A percentile compares a stretch with the other conserved stretches of the same genome.
Conservation (phyloP, 2,329 filamentous ascomycete species). For the Colletotrichum spinosum region DNA sequence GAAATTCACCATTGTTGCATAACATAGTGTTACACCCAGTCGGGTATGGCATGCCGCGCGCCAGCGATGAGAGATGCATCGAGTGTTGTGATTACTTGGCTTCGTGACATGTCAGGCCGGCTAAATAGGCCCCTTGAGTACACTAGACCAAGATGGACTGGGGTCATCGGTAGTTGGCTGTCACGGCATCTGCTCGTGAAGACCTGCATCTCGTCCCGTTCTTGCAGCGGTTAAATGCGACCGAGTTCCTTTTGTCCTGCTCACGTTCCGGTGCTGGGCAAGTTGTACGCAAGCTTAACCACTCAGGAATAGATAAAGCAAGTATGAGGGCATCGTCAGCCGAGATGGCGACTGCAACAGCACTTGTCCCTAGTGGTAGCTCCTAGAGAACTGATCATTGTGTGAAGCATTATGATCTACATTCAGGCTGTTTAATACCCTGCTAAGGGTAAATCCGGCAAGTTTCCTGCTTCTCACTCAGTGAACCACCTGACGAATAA, state of each 20-base stretch:
- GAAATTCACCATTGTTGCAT: background rate
- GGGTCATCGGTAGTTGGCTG: background rate
- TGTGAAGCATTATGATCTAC: too few relatives aligned
- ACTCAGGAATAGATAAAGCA: too few relatives aligned
- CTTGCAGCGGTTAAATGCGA: slow-evolving; percentile 13
- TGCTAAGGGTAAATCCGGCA: too few relatives aligned
- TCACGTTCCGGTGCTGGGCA: background rate
- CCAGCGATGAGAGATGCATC: background rate
- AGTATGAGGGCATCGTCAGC: too few relatives aligned
- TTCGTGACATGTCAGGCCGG: background rate
- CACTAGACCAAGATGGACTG: background rate
- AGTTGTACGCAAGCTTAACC: too few relatives aligned
- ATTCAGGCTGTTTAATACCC: too few relatives aligned
- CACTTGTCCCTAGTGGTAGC: too few relatives aligned
- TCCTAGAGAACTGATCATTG: too few relatives aligned
- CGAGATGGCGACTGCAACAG: too few relatives aligned
- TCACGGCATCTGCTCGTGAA: background rate
- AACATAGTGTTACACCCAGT: background rate
- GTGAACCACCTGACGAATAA: too few relatives aligned
- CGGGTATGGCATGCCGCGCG: background rate
- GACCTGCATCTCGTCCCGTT: slow-evolving; percentile 1
- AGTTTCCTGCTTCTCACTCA: too few relatives aligned
- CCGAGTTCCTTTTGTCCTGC: background rate
- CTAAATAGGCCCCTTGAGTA: slow-evolving; percentile 2
- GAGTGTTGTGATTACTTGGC: background rate